phyloP scores from a whole-genome alignment of 176 grass and related monocot genomes.

The Chloris gayana region DNA sequence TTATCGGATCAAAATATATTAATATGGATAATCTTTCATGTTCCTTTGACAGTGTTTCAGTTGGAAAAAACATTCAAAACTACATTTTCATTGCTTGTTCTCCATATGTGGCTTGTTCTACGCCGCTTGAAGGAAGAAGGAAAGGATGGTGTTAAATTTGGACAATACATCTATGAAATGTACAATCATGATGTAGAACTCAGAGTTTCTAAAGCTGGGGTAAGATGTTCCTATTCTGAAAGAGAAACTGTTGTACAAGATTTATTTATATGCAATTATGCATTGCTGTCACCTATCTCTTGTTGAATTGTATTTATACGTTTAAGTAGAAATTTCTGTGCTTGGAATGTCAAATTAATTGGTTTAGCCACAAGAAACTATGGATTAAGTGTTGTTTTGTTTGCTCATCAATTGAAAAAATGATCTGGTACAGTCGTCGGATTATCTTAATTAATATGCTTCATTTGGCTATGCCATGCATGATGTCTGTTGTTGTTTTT shows the following conservation, averaged over 20 bases:
- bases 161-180: slow-evolving; percentile 92
- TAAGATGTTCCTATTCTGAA: slow-evolving; percentile 50
- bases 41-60: slow-evolving; percentile 80
- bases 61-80: slow-evolving; percentile 99
- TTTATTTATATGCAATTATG: slow-evolving; percentile 18
- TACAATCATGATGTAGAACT: slow-evolving; percentile 98
- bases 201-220: slow-evolving; percentile 97
- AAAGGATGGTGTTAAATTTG: slow-evolving; percentile 88
- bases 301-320: neutral
- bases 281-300: slow-evolving; percentile 19
- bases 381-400: neutral
- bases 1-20: slow-evolving; percentile 36
- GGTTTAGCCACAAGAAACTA: slow-evolving; percentile 20
- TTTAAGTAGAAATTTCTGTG: neutral
- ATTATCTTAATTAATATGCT: slow-evolving; percentile 20
- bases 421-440: neutral
- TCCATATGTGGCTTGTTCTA: slow-evolving; percentile 97
- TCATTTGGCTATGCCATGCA: slow-evolving; percentile 19
- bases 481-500: neutral
- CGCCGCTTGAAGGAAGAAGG: slow-evolving; percentile 90
- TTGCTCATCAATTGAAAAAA: neutral
- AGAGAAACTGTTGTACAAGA: neutral
- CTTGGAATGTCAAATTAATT: slow-evolving; percentile 10
- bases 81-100: slow-evolving; percentile 95
- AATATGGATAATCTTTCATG: neutral